Percentiles rank a stretch among this genome's conserved stretches.
phyloP scores from a whole-genome alignment of 2,329 filamentous ascomycete species.

The Alternaria gaisen region DNA sequence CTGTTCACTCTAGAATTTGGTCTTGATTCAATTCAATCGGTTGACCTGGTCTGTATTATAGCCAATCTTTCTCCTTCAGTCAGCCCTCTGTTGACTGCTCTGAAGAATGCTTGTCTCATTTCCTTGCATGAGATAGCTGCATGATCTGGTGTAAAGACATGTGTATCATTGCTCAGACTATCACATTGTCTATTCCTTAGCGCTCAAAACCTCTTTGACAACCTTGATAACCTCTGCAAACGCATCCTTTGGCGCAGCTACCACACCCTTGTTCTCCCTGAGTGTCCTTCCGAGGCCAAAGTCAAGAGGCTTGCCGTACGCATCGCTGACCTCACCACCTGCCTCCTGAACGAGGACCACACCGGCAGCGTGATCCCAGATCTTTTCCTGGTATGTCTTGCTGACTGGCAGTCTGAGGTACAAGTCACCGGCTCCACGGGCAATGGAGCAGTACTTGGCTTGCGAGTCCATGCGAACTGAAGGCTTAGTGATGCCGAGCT shows the following conservation, averaged over 20 bases:
- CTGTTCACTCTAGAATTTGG: neutral
- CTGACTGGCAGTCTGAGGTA: constrained; percentile 89
- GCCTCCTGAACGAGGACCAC: constrained; percentile 94
- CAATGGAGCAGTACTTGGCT: constrained; percentile 96
- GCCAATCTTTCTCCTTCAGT: neutral
- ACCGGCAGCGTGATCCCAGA: constrained; percentile 98
- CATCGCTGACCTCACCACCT: constrained; percentile 90
- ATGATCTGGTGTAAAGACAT: too few species aligned
- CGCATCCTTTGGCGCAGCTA: constrained; percentile 81
- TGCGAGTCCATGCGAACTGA: constrained; percentile 97
- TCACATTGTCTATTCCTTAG: constrained; percentile 26
- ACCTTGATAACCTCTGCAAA: constrained; percentile 80
- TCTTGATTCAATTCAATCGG: neutral
- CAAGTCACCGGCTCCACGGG: constrained; percentile 90
- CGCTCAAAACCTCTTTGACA: constrained; percentile 78
- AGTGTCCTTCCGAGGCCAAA: constrained; percentile 88
- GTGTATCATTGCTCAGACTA: too few species aligned
- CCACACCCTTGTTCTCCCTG: constrained; percentile 89
- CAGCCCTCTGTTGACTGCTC: too few species aligned
- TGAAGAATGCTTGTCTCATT: too few species aligned
- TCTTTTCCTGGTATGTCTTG: constrained; percentile 95
- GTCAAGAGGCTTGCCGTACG: constrained; percentile 82
- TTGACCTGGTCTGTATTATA: neutral
- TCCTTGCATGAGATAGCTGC: too few species aligned
- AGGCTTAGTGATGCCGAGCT: constrained; percentile 86